Conservation (phyloP, 768 basidiomycete genomes). For the Fomitopsis serialis region DNA sequence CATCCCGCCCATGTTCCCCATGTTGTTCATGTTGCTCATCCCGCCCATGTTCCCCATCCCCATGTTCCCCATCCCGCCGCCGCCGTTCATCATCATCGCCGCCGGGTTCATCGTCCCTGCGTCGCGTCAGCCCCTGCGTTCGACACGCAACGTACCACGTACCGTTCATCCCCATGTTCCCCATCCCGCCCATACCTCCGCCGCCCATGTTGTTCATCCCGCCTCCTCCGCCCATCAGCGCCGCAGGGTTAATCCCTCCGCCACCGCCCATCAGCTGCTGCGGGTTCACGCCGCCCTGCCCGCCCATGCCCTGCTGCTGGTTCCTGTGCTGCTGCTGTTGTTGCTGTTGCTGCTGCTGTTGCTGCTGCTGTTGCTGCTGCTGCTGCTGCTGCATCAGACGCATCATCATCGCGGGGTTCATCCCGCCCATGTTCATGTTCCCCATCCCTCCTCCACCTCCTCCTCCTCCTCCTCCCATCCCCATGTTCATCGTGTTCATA, state of each 20-base stretch:
- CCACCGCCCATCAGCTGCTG: constrained; percentile 20
- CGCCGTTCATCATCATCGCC: constrained; percentile 6
- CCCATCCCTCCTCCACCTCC: constrained; percentile 16
- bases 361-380: constrained; percentile 4
- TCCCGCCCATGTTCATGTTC: constrained; percentile 17
- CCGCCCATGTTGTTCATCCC: constrained; percentile 8
- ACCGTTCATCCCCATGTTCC: constrained; percentile 1
- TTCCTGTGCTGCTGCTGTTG: constrained; percentile 9
- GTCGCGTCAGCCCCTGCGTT: neutral
- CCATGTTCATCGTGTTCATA: constrained; percentile 10
- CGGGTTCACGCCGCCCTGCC: constrained; percentile 9
- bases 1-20: constrained; percentile 17
- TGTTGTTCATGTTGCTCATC: constrained; percentile 7
- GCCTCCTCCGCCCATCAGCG: constrained; percentile 13
- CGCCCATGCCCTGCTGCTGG: neutral
- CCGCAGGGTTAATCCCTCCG: constrained; percentile 17
- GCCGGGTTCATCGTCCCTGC: constrained; percentile 3
- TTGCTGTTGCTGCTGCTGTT: constrained; percentile 9
- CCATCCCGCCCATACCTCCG: neutral
- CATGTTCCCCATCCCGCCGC: constrained; percentile 2
- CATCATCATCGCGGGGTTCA: constrained; percentile 6
- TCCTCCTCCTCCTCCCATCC: constrained; percentile 11
- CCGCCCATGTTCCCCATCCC: constrained; percentile 3
- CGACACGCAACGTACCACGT: neutral
- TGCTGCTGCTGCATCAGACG: constrained; percentile 9